Percentiles rank a stretch among this genome's conserved stretches.
phyloP scores from a whole-genome alignment of 495 filamentous ascomycete genomes.

The Aspergillus bertholletiae region DNA sequence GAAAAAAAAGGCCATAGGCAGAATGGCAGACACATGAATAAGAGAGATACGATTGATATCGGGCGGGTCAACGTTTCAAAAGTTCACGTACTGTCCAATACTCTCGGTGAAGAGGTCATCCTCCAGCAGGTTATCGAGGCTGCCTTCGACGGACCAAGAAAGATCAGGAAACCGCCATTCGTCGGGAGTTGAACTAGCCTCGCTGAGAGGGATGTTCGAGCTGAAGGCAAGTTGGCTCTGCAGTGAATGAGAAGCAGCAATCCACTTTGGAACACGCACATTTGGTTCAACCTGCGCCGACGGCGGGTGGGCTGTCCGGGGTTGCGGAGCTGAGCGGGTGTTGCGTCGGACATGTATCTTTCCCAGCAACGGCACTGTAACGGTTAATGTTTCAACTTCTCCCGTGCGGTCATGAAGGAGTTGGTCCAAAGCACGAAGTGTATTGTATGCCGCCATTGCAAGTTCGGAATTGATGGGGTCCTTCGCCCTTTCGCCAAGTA shows the following conservation, averaged over 20 bases:
- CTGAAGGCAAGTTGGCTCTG: background rate
- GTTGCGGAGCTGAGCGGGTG: background rate
- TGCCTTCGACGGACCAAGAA: constrained; percentile 13
- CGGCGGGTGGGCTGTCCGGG: background rate
- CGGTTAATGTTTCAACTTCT: constrained; percentile 11
- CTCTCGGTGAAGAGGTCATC: constrained; percentile 2
- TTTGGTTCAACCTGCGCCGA: background rate
- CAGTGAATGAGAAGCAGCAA: background rate
- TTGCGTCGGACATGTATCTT: constrained; percentile 25
- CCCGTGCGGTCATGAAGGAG: constrained; percentile 10
- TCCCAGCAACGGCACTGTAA: constrained; percentile 23
- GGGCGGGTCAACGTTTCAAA: no score
- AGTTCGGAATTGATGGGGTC: constrained; percentile 9
- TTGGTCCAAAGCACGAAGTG: constrained; percentile 15
- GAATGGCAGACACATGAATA: no score
- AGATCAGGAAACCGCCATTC: constrained; percentile 4
- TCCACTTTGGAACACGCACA: background rate
- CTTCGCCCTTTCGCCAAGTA: constrained; percentile 13
- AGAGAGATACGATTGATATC: no score
- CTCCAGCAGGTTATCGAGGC: constrained; percentile 4
- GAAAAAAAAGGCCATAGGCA: no score
- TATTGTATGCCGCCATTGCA: constrained; percentile 12
- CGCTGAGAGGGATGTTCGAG: background rate
- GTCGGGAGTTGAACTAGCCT: background rate
- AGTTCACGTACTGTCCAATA: no score